Base-by-base conservation (phyloP, 257 asterid species). In the Plectranthus barbatus region DNA sequence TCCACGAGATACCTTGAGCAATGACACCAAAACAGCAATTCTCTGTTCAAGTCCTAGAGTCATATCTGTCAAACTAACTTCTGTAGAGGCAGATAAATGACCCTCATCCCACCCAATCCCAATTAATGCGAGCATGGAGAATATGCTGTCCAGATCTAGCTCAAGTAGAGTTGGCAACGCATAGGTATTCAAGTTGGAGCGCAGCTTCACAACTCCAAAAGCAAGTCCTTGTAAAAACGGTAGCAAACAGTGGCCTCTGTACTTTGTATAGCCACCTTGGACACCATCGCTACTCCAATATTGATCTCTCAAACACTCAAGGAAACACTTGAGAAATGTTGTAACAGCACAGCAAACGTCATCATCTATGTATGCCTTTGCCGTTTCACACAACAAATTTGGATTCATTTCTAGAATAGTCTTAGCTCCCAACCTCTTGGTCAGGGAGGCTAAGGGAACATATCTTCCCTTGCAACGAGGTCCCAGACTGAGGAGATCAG, bases 401-500 rank as follows among this genome's bases (percentile, higher is more conserved):
- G 94, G 90, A 45, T 79, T 79, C 95, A 89, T 85, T 45, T 67
- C 75, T 52, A 89, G 76, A 59, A 92, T 78, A 55, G 85, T 69
- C 73, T 77, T 87, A 26, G 96, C 95, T 20, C 97, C 95, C 72
- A 92, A 62, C 79, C 97, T 83, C 83, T 79, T 80, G n/a, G 88
- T 89, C 53, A 92, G 85, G 64, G 96, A 83, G 20, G 91, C 95
- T 66, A 86, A 76, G 57, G 97, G 99, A 53, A 82, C 67, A 71
- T 86, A 92, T 70, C 97, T 83, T 53, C 99, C 99, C 84, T 92
- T 92, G 80, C 96, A 89, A 49, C 97, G 95, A 49, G 96, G 89
- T 57, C 97, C 99, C 64, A 89, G 63, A 53, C 67, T 68, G 67
- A 92, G 97, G 36, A 92, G 86, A 76, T 92, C 90, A 61, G 83